Conservation (phyloP, 352 stramenopile species). For the Pythium insidiosum region DNA sequence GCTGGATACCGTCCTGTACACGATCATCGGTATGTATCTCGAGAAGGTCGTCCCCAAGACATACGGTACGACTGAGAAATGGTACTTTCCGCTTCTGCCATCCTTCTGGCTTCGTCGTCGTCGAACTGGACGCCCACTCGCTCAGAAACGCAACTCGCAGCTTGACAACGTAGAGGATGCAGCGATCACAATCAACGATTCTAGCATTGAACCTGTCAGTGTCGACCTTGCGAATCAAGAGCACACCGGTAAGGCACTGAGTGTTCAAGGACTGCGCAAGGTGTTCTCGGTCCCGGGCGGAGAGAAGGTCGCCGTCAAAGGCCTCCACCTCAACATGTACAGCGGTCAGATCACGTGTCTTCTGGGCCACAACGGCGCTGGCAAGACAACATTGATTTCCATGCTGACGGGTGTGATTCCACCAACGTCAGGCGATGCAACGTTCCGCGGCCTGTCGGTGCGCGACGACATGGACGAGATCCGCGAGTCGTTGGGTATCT, state of each 20-base stretch:
- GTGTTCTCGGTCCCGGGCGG: constrained; percentile 48
- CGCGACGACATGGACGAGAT: constrained; percentile 50
- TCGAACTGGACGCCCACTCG: constrained; percentile 2
- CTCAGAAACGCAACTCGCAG: constrained; percentile 1
- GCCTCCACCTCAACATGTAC: constrained; percentile 75
- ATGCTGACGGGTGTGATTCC: constrained; percentile 72
- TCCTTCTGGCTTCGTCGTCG: constrained; percentile 46
- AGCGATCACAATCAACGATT: no score
- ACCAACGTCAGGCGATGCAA: constrained; percentile 19
- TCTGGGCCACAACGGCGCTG: constrained; percentile 84
- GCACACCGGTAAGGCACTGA: constrained; percentile 12
- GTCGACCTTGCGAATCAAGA: constrained; percentile 18
- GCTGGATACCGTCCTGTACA: constrained; percentile 86
- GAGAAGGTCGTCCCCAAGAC: constrained; percentile 86
- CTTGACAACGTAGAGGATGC: no score
- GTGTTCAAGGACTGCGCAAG: constrained; percentile 29
- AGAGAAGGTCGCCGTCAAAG: constrained; percentile 59
- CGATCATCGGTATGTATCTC: constrained; percentile 84
- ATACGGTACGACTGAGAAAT: constrained; percentile 84
- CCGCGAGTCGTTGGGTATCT: constrained; percentile 42
- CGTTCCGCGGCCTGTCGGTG: constrained; percentile 20
- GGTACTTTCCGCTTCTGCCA: constrained; percentile 85
- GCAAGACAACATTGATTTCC: constrained; percentile 78
- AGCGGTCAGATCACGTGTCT: constrained; percentile 79
- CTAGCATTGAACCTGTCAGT: constrained; percentile 17